Conservation (phyloP, 129 eudicot species). For the Artemisia tridentata region DNA sequence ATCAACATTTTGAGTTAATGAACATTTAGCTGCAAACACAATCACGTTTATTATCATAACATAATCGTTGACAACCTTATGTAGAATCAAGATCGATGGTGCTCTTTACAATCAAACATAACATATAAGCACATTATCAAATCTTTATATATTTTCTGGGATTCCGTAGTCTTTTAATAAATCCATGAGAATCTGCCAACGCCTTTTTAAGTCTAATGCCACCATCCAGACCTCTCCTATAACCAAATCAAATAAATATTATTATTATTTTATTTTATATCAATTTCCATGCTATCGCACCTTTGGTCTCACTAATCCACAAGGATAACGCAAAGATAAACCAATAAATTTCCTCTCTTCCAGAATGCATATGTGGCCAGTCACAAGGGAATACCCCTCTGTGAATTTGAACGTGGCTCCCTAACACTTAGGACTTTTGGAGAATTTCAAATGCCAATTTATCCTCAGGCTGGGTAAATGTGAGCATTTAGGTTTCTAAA, state of each 20-base stretch:
- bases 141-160: background rate
- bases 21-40: slow-evolving; percentile 1
- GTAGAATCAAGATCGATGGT: slow-evolving; percentile 1
- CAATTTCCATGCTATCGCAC: background rate
- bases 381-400: no score
- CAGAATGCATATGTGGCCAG: no score
- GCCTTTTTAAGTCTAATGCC: background rate
- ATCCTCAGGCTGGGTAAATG: no score
- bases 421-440: no score
- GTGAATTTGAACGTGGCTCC: no score
- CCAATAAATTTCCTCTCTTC: no score
- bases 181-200: background rate
- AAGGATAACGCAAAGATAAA: background rate
- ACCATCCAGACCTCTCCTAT: background rate
- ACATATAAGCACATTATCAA: background rate
- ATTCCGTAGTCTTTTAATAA: background rate
- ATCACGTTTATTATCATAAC: background rate
- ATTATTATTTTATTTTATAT: background rate
- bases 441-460: no score
- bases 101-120: slow-evolving; percentile 2
- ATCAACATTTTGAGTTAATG: background rate
- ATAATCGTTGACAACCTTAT: slow-evolving; percentile 9
- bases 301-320: background rate
- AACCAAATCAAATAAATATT: background rate
- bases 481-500: no score